These are phyloP conservation scores for Clavispora phyllophila DNA, from an alignment of 805 yeast genomes.

Conservation along the genomic window DNA sequence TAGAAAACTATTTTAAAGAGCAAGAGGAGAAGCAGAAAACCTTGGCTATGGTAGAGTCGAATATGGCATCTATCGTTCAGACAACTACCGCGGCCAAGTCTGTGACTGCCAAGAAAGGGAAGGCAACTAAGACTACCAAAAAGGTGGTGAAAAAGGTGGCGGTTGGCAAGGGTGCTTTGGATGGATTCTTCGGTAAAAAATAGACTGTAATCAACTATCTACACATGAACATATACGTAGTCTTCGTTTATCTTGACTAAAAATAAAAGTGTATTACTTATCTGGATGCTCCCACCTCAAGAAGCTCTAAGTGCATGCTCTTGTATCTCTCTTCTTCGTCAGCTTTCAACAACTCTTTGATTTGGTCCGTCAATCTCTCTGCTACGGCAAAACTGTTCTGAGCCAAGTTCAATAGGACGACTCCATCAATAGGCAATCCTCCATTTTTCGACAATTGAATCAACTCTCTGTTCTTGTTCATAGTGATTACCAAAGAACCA, in stretches of 20 bases:
- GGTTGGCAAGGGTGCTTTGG: constrained; percentile 63
- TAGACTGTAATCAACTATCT: constrained; percentile 5
- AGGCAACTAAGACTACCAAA: constrained; percentile 17
- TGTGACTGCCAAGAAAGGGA: constrained; percentile 18
- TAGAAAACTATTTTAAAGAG: constrained; percentile 15
- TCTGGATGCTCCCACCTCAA: constrained; percentile 34
- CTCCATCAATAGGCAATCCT: constrained; percentile 77
- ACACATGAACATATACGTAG: background rate
- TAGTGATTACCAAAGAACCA: constrained; percentile 78
- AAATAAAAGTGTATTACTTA: constrained; percentile 5
- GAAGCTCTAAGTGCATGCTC: constrained; percentile 23
- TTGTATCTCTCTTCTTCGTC: constrained; percentile 49
- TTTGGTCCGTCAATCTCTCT: constrained; percentile 57
- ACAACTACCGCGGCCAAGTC: constrained; percentile 15
- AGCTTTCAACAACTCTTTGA: constrained; percentile 48
- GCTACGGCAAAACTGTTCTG: constrained; percentile 62
- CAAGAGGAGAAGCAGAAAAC: constrained; percentile 18
- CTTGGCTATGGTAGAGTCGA: constrained; percentile 21
- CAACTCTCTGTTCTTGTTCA: constrained; percentile 85
- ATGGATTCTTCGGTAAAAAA: constrained; percentile 54
- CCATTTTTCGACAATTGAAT: constrained; percentile 91
- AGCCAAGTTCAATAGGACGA: constrained; percentile 61
- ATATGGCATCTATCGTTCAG: constrained; percentile 19
- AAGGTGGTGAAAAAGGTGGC: constrained; percentile 38
- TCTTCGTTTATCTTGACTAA: background rate